Evolutionary conservation across 805 yeast genomes (phyloP).

Genomic region (Ogataea trehaloabstinens): DNA sequence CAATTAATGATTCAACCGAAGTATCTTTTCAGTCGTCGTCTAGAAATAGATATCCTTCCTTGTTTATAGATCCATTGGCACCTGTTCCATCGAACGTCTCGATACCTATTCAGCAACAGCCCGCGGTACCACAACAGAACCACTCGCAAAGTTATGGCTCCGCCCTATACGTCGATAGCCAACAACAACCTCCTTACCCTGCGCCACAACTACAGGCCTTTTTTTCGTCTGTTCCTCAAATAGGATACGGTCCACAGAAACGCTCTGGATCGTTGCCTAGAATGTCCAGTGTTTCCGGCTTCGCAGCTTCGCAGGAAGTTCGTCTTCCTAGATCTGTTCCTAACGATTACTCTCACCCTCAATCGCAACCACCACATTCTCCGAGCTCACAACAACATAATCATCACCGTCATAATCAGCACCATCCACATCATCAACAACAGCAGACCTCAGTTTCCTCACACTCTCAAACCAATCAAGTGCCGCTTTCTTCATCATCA

Average conservation of each 20-base stretch:
- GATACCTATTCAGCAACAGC: conserved; percentile 5
- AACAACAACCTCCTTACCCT: conserved; percentile 4
- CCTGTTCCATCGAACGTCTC: conserved; percentile 31
- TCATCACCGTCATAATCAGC: conserved; percentile 12
- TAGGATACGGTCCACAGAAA: conserved; percentile 4
- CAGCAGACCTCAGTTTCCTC: conserved; percentile 4
- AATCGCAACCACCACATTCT: background rate
- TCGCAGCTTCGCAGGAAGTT: conserved; percentile 6
- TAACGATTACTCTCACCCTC: conserved; percentile 9
- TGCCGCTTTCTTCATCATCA: conserved; percentile 5
- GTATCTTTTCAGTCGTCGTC: conserved; percentile 27
- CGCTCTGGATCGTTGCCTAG: conserved; percentile 19
- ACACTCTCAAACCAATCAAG: too few species aligned
- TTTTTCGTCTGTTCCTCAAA: conserved; percentile 5
- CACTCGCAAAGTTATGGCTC: conserved; percentile 5
- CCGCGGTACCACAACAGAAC: conserved; percentile 9
- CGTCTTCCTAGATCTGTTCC: conserved; percentile 22
- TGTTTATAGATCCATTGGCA: conserved; percentile 49
- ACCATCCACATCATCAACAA: conserved; percentile 10
- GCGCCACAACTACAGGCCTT: conserved; percentile 4
- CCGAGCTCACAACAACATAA: conserved; percentile 1
- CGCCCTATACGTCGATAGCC: conserved; percentile 1
- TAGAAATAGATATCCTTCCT: conserved; percentile 46
- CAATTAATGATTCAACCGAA: conserved; percentile 23
- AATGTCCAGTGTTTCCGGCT: conserved; percentile 5